Evolutionary conservation across 73 alveolate genomes (phyloP), one percentile per base, ranked within the genome.

Genomic region (Symbiodinium natans): DNA sequence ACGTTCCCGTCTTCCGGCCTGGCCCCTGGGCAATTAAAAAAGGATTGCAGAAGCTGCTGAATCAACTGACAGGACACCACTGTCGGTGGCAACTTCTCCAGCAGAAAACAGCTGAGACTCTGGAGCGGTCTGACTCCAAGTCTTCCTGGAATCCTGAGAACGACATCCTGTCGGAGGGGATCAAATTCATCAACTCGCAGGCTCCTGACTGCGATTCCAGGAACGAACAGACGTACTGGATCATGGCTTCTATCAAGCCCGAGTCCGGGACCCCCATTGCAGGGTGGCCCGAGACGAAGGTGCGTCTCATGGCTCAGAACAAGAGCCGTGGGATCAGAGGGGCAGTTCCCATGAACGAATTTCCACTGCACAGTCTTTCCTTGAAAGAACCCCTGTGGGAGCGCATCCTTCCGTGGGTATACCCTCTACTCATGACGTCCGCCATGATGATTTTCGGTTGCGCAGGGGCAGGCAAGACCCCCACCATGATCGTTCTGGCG

Each of bases 161-260:
- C 73, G 41, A 19, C 3, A 73, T 41, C 13, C 73, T 83, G 13
- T 54, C 46, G 15, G 92, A 40, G n/a, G 92, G 92, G 2, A 36
- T 83, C 73, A 7, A 7, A 41, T 83, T 23, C 92, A 83, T 83
- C 92, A 83, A 41, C n/a, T 8, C 38, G 41, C 73, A 41, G 7
- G 92, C 92, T 27, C 92, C 92, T 4, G 92, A 83, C 29, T 83
- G 92, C 73, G 92, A 83, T 34, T 38, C 73, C 7, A 71, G 10
- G 42, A 83, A 83, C 40, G 88, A 80, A 34, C 88, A 80, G 33
- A 80, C 88, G 36, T 11, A 38, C 39, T 80, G 88, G 88, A 80
- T 80, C 34, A 52, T 80, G 59, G 39, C 40, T 36, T 38, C 34
- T 56, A 80, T 80, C 84, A 80, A 80, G 59, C 54, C 88, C 27